A percentile compares a stretch with the other conserved stretches of the same genome.
phyloP scores from a whole-genome alignment of 768 basidiomycete genomes.

The Thelephora ganbajun region DNA sequence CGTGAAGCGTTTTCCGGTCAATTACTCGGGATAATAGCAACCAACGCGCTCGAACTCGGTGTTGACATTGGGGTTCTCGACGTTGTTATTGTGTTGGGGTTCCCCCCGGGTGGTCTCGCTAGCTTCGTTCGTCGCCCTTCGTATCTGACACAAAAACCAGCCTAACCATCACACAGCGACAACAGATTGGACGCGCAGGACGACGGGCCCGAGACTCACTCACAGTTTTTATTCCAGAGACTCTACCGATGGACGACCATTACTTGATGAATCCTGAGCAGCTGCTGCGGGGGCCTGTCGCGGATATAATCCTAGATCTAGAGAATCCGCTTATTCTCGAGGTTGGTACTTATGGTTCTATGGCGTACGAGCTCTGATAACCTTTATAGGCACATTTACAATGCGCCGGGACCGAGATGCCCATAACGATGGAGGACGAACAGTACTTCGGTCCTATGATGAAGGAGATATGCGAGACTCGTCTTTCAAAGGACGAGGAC shows the following conservation, averaged over 20 bases:
- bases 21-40: slow-evolving; percentile 77
- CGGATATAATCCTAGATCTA: slow-evolving; percentile 57
- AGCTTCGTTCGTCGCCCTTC: slow-evolving; percentile 46
- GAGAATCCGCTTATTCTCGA: slow-evolving; percentile 66
- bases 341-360: not conserved
- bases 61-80: slow-evolving; percentile 87
- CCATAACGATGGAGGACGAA: slow-evolving; percentile 48
- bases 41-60: slow-evolving; percentile 82
- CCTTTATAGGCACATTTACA: slow-evolving; percentile 50
- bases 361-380: not conserved
- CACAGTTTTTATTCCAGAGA: slow-evolving; percentile 57
- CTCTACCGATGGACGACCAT: slow-evolving; percentile 58
- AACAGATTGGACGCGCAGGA: slow-evolving; percentile 83
- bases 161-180: slow-evolving; percentile 33
- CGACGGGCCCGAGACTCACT: slow-evolving; percentile 70
- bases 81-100: slow-evolving; percentile 80
- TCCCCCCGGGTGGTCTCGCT: slow-evolving; percentile 57
- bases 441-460: slow-evolving; percentile 59
- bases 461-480: slow-evolving; percentile 42
- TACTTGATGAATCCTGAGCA: slow-evolving; percentile 58
- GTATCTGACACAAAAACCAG: not conserved
- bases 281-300: slow-evolving; percentile 46
- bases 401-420: slow-evolving; percentile 82
- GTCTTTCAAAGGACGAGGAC: slow-evolving; percentile 55
- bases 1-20: slow-evolving; percentile 75